Conservation (phyloP, 2,329 filamentous ascomycete genomes). For the Monosporascus sp. region DNA sequence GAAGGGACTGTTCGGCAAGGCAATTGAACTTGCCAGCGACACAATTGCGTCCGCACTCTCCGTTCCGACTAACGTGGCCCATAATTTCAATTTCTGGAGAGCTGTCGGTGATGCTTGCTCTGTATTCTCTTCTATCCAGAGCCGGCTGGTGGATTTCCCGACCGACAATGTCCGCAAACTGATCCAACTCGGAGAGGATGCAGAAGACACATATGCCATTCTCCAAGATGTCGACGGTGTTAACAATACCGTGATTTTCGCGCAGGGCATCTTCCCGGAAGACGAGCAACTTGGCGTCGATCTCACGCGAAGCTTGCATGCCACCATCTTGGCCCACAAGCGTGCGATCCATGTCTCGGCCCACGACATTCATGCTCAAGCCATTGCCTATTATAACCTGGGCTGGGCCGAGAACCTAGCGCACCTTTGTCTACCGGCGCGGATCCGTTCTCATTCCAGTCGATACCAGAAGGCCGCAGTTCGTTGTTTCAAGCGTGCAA, state of each 20-base stretch:
- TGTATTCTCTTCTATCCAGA: constrained; percentile 75
- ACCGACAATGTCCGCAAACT: constrained; percentile 51
- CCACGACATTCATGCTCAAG: constrained; percentile 78
- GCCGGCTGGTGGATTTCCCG: constrained; percentile 60
- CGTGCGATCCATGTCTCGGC: constrained; percentile 70
- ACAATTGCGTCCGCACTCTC: constrained; percentile 63
- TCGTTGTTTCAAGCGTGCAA: constrained; percentile 88
- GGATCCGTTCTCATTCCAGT: constrained; percentile 52
- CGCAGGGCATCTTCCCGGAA: constrained; percentile 39
- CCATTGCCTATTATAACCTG: constrained; percentile 95
- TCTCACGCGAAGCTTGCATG: constrained; percentile 58
- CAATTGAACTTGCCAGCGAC: constrained; percentile 63
- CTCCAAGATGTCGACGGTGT: constrained; percentile 67
- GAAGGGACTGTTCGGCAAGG: constrained; percentile 81
- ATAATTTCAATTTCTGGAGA: constrained; percentile 95
- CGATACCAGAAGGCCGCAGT: constrained; percentile 77
- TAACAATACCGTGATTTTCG: constrained; percentile 39
- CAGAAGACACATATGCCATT: constrained; percentile 51
- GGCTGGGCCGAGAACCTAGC: constrained; percentile 90
- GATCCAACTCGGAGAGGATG: constrained; percentile 48
- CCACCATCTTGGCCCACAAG: constrained; percentile 81
- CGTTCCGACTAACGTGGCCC: constrained; percentile 55
- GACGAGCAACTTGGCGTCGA: constrained; percentile 45
- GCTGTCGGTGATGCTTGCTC: constrained; percentile 83
- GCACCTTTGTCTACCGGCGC: constrained; percentile 58